Conservation (phyloP, 306 rosid species). For the Cucurbita pepo region DNA sequence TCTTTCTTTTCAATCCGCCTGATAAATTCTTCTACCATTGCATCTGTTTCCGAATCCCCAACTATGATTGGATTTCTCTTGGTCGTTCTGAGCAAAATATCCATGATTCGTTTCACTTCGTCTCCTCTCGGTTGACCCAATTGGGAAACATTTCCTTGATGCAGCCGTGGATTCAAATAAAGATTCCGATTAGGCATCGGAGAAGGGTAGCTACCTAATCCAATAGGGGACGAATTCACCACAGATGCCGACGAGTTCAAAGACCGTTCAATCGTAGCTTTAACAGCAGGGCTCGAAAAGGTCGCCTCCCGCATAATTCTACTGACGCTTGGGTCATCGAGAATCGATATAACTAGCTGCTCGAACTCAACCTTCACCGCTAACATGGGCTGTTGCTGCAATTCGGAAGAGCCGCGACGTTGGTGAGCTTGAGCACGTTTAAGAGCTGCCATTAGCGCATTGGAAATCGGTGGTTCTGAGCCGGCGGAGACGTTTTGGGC, state of each 20-base stretch:
- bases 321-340: conserved; percentile 94
- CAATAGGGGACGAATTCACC: conserved; percentile 21
- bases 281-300: conserved; percentile 83
- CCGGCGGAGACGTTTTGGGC: conserved; percentile 47
- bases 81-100: conserved; percentile 40
- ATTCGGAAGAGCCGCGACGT: conserved; percentile 90
- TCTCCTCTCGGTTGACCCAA: conserved; percentile 38
- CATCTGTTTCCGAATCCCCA: conserved; percentile 79
- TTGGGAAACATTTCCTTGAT: conserved; percentile 33
- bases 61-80: conserved; percentile 86
- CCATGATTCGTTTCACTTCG: conserved; percentile 45
- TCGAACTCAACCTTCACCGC: conserved; percentile 94
- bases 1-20: conserved; percentile 52
- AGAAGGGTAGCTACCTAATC: conserved; percentile 27
- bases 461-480: conserved; percentile 75
- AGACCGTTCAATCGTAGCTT: conserved; percentile 68
- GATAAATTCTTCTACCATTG: conserved; percentile 45
- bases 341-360: conserved; percentile 82
- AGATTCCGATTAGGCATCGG: conserved; percentile 31
- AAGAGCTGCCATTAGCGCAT: conserved; percentile 86
- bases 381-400: conserved; percentile 84
- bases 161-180: conserved; percentile 70
- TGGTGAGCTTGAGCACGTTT: conserved; percentile 97
- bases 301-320: conserved; percentile 93
- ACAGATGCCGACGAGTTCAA: conserved; percentile 39